Base-by-base conservation (phyloP, 108 stramenopile species). In the Conticribra weissflogii region DNA sequence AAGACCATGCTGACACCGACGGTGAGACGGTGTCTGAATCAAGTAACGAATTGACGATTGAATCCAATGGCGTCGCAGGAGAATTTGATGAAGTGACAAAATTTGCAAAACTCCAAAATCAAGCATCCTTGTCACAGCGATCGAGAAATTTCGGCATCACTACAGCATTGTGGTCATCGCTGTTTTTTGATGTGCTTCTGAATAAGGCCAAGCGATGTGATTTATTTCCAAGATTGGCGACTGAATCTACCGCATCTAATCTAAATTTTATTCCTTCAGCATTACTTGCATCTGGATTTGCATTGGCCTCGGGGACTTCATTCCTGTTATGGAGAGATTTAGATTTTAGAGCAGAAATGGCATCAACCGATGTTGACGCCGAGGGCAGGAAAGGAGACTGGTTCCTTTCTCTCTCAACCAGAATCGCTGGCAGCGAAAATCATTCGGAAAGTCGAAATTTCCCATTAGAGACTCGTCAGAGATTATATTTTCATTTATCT, bases 311-410 rank as follows among this genome's bases (percentile, higher is more conserved):
- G 16, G 19, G 49, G 19, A 65, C 64, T 19, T 41, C 73, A 15
- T 74, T 74, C 16, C 24, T 74, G 34, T 31, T 74, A 16, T 74
- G 73, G 73, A 64, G 73, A 44, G 73, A 74, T 59, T 54, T 60
- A 12, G 65, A 66, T 29, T 47, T 59, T 23, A 30, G 51, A 29
- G 55, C 73, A 2, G 73, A 74, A 33, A 59, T 44, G 56, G 44
- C 29, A 5, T 19, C 23, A 15, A 32, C 31, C n/a, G 48, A 44
- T 44, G 28, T 27, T 47, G 65, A 32, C 18, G 68, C 46, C 0
- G 65, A 46, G 2, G 46, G 47, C 30, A 32, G 25, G 9, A 60
- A 59, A 47, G 73, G 65, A 3, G 73, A 66, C 53, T 74, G 48
- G 59, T 66, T 74, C 59, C 34, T 73, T 14, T 73, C 72, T 46